Evolutionary conservation across 257 asterid genomes (phyloP).

Genomic region (Jaltomata sinuosa): DNA sequence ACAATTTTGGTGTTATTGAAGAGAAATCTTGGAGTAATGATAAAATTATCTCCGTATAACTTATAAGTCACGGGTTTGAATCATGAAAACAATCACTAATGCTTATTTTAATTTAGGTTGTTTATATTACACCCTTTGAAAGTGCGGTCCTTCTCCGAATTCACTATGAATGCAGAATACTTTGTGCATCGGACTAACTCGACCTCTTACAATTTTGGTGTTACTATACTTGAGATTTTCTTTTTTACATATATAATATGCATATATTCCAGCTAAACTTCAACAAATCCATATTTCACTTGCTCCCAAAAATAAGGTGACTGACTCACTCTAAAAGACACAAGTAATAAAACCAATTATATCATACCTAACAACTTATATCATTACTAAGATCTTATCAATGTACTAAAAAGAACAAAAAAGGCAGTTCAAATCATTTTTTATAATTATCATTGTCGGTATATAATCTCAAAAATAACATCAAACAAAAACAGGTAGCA

Average conservation of each 20-base stretch:
- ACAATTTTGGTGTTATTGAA: too few relatives aligned
- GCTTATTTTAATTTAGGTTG: too few relatives aligned
- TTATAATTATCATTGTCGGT: not conserved
- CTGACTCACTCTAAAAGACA: constrained; percentile 21
- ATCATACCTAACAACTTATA: constrained; percentile 25
- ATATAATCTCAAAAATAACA: not conserved
- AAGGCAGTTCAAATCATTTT: constrained; percentile 6
- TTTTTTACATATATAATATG: not conserved
- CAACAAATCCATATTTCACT: constrained; percentile 31
- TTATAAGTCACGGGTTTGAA: too few relatives aligned
- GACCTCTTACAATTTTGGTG: too few relatives aligned
- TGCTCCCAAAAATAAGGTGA: not conserved
- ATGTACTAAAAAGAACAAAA: not conserved
- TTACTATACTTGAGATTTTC: too few relatives aligned
- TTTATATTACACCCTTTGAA: too few relatives aligned
- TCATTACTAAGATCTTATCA: constrained; percentile 6
- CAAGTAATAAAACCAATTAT: constrained; percentile 43
- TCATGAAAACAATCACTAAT: too few relatives aligned
- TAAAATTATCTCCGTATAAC: too few relatives aligned
- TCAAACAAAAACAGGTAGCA: not conserved
- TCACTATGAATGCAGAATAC: too few relatives aligned
- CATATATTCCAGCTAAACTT: not conserved
- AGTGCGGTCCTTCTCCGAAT: too few relatives aligned
- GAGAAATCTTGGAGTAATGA: too few relatives aligned
- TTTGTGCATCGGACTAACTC: too few relatives aligned